Evolutionary conservation across 768 basidiomycete species (phyloP).

Genomic region (Boletellus emodensis): DNA sequence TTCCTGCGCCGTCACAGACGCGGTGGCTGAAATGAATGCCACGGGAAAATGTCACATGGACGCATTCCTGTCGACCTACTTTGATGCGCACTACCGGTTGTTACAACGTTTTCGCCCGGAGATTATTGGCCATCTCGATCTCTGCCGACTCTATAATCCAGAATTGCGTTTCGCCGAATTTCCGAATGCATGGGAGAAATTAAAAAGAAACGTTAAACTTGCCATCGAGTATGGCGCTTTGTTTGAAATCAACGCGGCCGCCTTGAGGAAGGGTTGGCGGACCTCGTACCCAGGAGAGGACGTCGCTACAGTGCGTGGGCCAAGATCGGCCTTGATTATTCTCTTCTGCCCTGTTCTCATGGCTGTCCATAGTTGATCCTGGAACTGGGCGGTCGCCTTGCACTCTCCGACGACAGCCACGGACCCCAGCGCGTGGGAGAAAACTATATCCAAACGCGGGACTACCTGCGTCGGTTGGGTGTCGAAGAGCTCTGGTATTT

Average conservation of each 20-base stretch:
- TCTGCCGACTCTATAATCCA: conserved; percentile 84
- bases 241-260: conserved; percentile 92
- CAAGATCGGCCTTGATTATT: conserved; percentile 14
- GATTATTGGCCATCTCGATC: conserved; percentile 89
- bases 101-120: conserved; percentile 74
- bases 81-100: conserved; percentile 80
- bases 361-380: conserved; percentile 56
- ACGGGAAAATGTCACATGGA: conserved; percentile 33
- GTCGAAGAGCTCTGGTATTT: conserved; percentile 68
- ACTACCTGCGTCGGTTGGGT: conserved; percentile 60
- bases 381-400: conserved; percentile 65
- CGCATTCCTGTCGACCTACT: conserved; percentile 62
- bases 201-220: conserved; percentile 70
- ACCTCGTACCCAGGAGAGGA: conserved; percentile 81
- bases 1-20: conserved; percentile 35
- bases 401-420: conserved; percentile 95
- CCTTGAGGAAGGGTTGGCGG: conserved; percentile 87
- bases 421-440: conserved; percentile 84
- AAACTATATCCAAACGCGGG: conserved; percentile 66
- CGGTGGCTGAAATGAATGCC: conserved; percentile 20
- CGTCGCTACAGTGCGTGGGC: conserved; percentile 60
- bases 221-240: conserved; percentile 82
- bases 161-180: conserved; percentile 50
- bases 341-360: conserved; percentile 4
- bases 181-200: conserved; percentile 55